Evolutionary conservation across 129 eudicot species (phyloP).

Genomic region (Escallonia herrerae): DNA sequence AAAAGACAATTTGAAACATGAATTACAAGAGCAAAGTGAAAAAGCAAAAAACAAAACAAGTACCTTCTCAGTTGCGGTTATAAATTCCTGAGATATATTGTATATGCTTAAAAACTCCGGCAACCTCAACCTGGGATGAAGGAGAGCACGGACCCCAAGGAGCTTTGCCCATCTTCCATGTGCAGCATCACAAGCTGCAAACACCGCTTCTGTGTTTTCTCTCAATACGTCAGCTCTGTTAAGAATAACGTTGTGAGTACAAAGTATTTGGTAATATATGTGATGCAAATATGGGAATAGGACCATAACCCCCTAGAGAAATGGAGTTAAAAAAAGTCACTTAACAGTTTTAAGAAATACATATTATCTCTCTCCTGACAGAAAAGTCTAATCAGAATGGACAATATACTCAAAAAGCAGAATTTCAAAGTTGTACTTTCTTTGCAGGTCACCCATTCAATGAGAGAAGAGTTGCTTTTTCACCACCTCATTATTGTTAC

Average conservation of each 20-base stretch:
- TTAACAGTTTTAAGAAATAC: too few species aligned
- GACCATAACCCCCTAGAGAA: neutral
- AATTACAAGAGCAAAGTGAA: neutral
- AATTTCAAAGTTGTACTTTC: too few species aligned
- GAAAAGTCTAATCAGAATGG: too few species aligned
- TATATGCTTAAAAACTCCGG: conserved; percentile 75
- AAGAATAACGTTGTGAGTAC: conserved; percentile 4
- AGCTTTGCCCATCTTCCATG: conserved; percentile 99
- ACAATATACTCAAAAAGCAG: too few species aligned
- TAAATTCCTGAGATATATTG: conserved; percentile 71
- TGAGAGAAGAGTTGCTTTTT: too few species aligned
- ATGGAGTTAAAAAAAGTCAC: too few species aligned
- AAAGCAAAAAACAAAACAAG: neutral
- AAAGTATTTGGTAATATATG: neutral
- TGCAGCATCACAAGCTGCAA: conserved; percentile 92
- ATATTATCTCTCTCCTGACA: too few species aligned
- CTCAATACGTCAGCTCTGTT: conserved; percentile 88
- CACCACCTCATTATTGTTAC: too few species aligned
- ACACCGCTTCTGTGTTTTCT: conserved; percentile 93
- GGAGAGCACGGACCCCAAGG: conserved; percentile 84
- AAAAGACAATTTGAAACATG: neutral
- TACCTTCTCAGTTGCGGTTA: conserved; percentile 90
- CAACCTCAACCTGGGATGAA: conserved; percentile 77
- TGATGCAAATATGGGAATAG: neutral
- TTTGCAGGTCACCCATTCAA: too few species aligned